Evolutionary conservation across 352 stramenopile species (phyloP).

Genomic region (Plasmopara muralis): DNA sequence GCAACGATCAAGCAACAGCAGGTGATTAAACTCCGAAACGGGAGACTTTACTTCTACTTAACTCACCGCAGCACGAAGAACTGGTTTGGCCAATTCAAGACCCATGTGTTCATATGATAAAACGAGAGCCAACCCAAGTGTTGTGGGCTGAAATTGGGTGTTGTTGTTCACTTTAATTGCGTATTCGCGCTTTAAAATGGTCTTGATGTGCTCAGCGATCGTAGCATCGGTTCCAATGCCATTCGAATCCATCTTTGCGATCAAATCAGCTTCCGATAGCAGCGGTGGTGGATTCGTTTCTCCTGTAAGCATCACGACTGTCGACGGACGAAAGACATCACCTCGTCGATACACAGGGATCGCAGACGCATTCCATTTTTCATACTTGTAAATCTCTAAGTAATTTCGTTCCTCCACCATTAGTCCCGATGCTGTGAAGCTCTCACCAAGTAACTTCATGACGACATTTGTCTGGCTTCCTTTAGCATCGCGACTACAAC

Average conservation of each 20-base stretch:
- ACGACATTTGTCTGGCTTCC: conserved; percentile 86
- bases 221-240: conserved; percentile 94
- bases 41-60: neutral
- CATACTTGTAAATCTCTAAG: conserved; percentile 93
- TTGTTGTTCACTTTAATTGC: conserved; percentile 91
- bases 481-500: conserved; percentile 93
- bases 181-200: conserved; percentile 97
- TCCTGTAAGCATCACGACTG: conserved; percentile 58
- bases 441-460: conserved; percentile 83
- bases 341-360: conserved; percentile 83
- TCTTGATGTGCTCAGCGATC: conserved; percentile 98
- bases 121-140: conserved; percentile 86
- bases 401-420: conserved; percentile 92
- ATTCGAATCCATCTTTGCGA: conserved; percentile 92
- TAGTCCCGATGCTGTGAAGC: conserved; percentile 83
- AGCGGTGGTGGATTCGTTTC: conserved; percentile 82
- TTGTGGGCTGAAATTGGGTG: conserved; percentile 92
- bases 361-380: conserved; percentile 84
- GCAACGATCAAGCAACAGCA: conserved; percentile 5
- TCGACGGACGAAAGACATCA: conserved; percentile 67
- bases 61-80: conserved; percentile 83
- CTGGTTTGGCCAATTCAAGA: conserved; percentile 94
- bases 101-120: conserved; percentile 91
- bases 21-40: conserved; percentile 6
- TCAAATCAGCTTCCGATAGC: conserved; percentile 90